Percentiles rank a stretch among this genome's conserved stretches.
Conservation (phyloP, 1,284 basidiomycete genomes). For the Papiliotrema terrestris region DNA sequence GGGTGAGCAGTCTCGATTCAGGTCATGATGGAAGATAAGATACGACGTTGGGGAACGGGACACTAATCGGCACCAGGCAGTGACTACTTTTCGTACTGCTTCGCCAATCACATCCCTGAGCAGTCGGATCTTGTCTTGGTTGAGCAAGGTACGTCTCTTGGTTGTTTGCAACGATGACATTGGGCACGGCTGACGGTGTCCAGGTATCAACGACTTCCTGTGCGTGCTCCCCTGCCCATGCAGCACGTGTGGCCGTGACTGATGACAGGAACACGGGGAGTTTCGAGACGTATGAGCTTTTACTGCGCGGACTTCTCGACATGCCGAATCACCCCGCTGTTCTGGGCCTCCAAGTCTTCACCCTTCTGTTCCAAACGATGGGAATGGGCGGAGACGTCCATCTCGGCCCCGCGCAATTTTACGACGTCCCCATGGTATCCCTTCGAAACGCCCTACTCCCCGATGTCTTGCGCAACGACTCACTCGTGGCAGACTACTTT, state of each 20-base stretch:
- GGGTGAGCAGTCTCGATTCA: conserved; percentile 10
- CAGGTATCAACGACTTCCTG: too few relatives aligned
- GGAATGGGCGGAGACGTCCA: too few relatives aligned
- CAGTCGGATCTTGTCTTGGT: conserved; percentile 36
- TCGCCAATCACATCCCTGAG: conserved; percentile 30
- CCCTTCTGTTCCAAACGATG: too few relatives aligned
- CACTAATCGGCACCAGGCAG: conserved; percentile 12
- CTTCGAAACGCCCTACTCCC: conserved; percentile 33
- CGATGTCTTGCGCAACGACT: conserved; percentile 17
- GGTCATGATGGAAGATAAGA: background rate
- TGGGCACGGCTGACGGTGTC: too few relatives aligned
- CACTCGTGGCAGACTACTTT: conserved; percentile 26
- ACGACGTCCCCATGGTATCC: conserved; percentile 41
- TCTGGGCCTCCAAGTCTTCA: conserved; percentile 18
- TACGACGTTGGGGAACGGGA: too few relatives aligned
- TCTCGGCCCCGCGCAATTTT: conserved; percentile 13
- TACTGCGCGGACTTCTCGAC: conserved; percentile 34
- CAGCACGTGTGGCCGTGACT: too few relatives aligned
- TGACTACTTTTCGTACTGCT: conserved; percentile 38
- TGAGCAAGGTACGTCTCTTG: conserved; percentile 10
- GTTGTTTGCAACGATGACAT: background rate
- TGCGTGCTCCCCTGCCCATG: too few relatives aligned
- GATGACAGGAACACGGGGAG: too few relatives aligned
- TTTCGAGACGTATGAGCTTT: conserved; percentile 28
- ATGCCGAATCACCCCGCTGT: conserved; percentile 35